Base-by-base conservation (phyloP, 2,329 filamentous ascomycete species). In the Ophiostoma himal-ulmi region DNA sequence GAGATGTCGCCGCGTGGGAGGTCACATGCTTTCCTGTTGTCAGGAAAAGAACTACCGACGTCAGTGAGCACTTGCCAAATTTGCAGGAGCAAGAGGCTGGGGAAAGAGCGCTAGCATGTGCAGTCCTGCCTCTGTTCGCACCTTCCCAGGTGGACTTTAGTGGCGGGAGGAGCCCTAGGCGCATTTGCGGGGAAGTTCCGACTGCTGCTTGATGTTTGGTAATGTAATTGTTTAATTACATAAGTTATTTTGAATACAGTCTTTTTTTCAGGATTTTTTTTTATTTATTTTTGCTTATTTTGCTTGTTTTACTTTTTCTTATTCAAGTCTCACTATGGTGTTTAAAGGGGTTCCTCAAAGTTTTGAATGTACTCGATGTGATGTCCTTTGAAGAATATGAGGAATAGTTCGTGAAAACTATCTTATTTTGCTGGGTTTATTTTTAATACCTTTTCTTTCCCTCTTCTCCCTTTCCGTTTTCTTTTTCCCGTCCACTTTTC, bases 1-100 rank as follows among this genome's bases (percentile, higher is more conserved):
- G n/a, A 65, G 17, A 52, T 26, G 22, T 66, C 37, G 65, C 30
- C 54, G n/a, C 65, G 65, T 7, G 41, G 22, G 44, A 37, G 57
- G 68, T 71, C 70, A 71, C 70, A 71, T 71, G 70, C 57, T 68
- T 48, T 17, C 52, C 4, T 44, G 69, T 54, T 36, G 54, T 52
- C 48, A 36, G 54, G 52, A 39, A 39, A 68, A 37, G 66, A 60
- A 52, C 48, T 39, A 34, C 54, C 70, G 70, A 69, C 70, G 70
- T 71, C 70, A 71, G 70, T 60, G 67, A 6, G 30, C 54, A 41
- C 5, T 8, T 48, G 68, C 39, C 48, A 22, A 37, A 10, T n/a
- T 64, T 22, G 3, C 60, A 48, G 44, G 36, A 64, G 37, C n/a
- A 70, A 65, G 26, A 68, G 66, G 64, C 34, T 60, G 67, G 57